phyloP scores from a whole-genome alignment of 805 yeast species.

The Lipomyces spencermartinsiae region DNA sequence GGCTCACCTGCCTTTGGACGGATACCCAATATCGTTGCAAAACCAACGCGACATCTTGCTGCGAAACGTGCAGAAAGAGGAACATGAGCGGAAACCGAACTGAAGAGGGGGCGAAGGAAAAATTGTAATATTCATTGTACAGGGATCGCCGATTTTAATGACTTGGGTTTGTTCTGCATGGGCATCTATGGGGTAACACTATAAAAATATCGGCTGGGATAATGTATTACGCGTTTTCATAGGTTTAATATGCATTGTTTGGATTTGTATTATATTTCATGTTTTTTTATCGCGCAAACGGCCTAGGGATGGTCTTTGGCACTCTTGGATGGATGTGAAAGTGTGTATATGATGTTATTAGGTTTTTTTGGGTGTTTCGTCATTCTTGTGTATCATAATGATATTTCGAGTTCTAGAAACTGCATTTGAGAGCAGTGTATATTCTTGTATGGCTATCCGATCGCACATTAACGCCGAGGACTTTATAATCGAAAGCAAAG shows the following conservation, averaged over 20 bases:
- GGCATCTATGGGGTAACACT: neutral
- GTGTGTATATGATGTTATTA: neutral
- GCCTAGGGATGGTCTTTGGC: neutral
- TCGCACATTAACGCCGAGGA: too few relatives aligned
- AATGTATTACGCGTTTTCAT: neutral
- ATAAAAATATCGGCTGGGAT: neutral
- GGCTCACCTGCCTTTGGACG: conserved; percentile 46
- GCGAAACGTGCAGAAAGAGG: conserved; percentile 16
- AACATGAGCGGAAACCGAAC: conserved; percentile 12
- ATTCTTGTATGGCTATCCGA: too few relatives aligned
- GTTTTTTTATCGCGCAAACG: neutral
- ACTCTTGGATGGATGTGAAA: conserved; percentile 1
- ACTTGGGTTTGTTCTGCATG: neutral
- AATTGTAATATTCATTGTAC: conserved; percentile 10
- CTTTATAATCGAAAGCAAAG: too few relatives aligned
- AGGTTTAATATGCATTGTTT: neutral
- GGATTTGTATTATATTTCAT: neutral
- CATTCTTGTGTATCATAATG: neutral
- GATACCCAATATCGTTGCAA: conserved; percentile 15
- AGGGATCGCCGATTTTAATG: neutral
- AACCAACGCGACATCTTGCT: conserved; percentile 29
- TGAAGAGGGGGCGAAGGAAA: too few relatives aligned
- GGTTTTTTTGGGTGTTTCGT: neutral
- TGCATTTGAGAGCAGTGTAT: too few relatives aligned
- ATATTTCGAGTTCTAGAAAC: too few relatives aligned